Percentiles rank a stretch among this genome's conserved stretches.
Evolutionary conservation across 306 rosid genomes (phyloP).

Genomic region (Quercus berberidifolia): DNA sequence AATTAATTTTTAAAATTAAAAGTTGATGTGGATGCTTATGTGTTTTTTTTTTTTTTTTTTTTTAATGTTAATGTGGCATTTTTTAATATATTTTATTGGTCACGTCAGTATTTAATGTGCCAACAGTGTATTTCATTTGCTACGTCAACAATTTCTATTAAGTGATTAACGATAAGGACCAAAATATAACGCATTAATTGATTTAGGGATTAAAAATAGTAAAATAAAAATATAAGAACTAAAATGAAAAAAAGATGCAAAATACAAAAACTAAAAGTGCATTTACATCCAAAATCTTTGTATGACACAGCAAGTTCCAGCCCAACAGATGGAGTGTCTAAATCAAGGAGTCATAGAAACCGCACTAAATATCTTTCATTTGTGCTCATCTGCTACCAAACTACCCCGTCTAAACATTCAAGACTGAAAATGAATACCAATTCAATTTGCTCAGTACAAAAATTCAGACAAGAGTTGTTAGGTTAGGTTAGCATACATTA

Average conservation of each 20-base stretch:
- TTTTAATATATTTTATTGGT: too few species aligned
- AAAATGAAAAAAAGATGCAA: too few species aligned
- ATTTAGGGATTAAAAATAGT: accelerated
- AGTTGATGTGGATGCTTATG: too few species aligned
- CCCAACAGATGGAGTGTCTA: conserved; percentile 15
- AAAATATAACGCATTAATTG: too few species aligned
- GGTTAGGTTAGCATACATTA: conserved; percentile 35
- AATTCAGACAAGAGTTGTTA: conserved; percentile 21
- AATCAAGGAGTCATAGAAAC: conserved; percentile 32
- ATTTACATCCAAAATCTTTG: background rate
- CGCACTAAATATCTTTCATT: conserved; percentile 12
- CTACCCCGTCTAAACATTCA: conserved; percentile 30
- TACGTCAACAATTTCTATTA: too few species aligned
- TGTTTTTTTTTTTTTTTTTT: too few species aligned
- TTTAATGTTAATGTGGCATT: too few species aligned
- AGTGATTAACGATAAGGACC: too few species aligned
- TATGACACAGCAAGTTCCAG: conserved; percentile 8
- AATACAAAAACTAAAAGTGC: accelerated
- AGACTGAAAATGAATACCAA: conserved; percentile 17
- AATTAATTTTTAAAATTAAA: too few species aligned
- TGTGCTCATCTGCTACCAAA: conserved; percentile 17
- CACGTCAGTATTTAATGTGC: too few species aligned
- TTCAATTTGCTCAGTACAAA: conserved; percentile 29
- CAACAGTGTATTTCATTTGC: too few species aligned
- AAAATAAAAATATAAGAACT: accelerated